Evolutionary conservation across 1,284 basidiomycete genomes (phyloP).

Genomic region (Apiotrichum siamense): DNA sequence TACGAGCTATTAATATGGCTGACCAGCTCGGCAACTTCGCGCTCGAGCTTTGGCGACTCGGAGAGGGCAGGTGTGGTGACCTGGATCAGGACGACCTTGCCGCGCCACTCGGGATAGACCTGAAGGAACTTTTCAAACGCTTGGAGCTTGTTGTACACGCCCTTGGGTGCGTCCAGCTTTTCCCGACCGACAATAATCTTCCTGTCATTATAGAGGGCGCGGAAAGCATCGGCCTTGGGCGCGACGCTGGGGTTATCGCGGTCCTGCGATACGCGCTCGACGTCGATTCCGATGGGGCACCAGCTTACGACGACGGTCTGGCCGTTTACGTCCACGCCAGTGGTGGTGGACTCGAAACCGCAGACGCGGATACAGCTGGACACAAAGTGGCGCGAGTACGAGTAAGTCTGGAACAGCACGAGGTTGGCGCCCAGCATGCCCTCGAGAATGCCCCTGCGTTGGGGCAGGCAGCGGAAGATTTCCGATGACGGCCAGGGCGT

Average conservation of each 20-base stretch:
- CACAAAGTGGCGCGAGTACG: constrained; percentile 91
- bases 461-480: constrained; percentile 87
- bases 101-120: constrained; percentile 93
- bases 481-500: constrained; percentile 96
- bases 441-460: constrained; percentile 86
- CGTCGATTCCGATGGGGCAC: constrained; percentile 97
- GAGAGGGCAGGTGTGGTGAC: constrained; percentile 93
- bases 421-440: constrained; percentile 98
- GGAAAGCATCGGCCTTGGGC: constrained; percentile 81
- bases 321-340: constrained; percentile 85
- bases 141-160: constrained; percentile 93
- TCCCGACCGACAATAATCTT: constrained; percentile 99
- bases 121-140: constrained; percentile 92
- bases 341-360: constrained; percentile 80
- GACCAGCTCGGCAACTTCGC: constrained; percentile 89
- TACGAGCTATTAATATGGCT: constrained; percentile 96
- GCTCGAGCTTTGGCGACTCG: constrained; percentile 88
- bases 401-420: constrained; percentile 95
- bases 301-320: constrained; percentile 79
- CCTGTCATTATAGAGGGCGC: constrained; percentile 85
- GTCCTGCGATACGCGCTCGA: constrained; percentile 78
- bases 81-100: constrained; percentile 66
- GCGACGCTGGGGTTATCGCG: constrained; percentile 70
- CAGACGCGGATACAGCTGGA: constrained; percentile 93
- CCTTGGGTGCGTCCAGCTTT: constrained; percentile 97